Conservation (phyloP, 768 basidiomycete genomes). For the Hygrocybe punicea region DNA sequence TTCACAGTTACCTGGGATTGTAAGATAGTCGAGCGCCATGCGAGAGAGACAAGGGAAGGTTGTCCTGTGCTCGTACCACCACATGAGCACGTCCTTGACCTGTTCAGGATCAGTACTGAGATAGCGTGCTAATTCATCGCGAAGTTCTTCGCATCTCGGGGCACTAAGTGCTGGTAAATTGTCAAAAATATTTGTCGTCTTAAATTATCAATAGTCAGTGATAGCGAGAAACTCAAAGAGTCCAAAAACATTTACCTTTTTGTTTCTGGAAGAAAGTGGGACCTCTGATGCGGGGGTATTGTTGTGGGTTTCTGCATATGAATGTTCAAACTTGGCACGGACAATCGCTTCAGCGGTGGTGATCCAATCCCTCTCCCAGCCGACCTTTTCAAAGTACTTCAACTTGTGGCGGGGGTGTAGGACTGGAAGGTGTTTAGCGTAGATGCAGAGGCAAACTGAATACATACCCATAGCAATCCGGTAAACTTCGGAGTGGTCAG, state of each 20-base stretch:
- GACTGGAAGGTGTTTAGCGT: slow-evolving; percentile 17
- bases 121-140: slow-evolving; percentile 28
- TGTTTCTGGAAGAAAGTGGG: background rate
- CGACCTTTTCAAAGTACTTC: slow-evolving; percentile 28
- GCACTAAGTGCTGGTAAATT: slow-evolving; percentile 18
- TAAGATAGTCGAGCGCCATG: slow-evolving; percentile 35
- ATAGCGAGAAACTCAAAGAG: too few relatives aligned
- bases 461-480: slow-evolving; percentile 27
- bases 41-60: slow-evolving; percentile 28
- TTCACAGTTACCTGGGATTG: slow-evolving; percentile 24
- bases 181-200: slow-evolving; percentile 29
- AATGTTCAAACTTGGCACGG: background rate
- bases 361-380: slow-evolving; percentile 33
- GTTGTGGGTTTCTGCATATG: slow-evolving; percentile 14
- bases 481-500: slow-evolving; percentile 21
- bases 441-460: background rate
- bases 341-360: slow-evolving; percentile 22
- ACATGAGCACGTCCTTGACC: slow-evolving; percentile 19
- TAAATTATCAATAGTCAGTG: too few relatives aligned
- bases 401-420: slow-evolving; percentile 38
- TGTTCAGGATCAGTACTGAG: slow-evolving; percentile 17
- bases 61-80: slow-evolving; percentile 26
- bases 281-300: background rate
- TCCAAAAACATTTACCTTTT: background rate
- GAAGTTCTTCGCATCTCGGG: slow-evolving; percentile 11